phyloP scores from a whole-genome alignment of 352 stramenopile species.

The Salisapilia sapeloensis region DNA sequence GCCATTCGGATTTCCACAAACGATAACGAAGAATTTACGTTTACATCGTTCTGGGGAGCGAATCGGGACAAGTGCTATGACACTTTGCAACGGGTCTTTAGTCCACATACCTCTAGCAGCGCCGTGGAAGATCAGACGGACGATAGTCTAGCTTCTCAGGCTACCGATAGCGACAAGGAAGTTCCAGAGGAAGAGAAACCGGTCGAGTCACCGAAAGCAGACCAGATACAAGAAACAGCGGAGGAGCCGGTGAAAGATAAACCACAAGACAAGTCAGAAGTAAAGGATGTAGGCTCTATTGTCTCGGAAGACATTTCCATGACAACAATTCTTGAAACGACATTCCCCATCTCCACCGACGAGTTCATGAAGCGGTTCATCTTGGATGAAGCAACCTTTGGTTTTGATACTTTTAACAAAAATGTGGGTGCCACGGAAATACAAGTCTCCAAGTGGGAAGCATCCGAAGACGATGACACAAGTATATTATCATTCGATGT shows the following conservation, averaged over 20 bases:
- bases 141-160: constrained; percentile 6
- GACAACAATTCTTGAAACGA: constrained; percentile 40
- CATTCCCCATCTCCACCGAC: constrained; percentile 41
- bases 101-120: background rate
- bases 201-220: background rate
- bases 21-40: constrained; percentile 64
- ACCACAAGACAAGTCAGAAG: constrained; percentile 6
- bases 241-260: constrained; percentile 1
- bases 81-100: too few species aligned
- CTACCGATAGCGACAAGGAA: constrained; percentile 4
- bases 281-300: constrained; percentile 34
- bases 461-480: constrained; percentile 18
- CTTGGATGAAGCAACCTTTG: constrained; percentile 45
- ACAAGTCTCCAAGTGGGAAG: constrained; percentile 45
- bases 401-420: constrained; percentile 40
- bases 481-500: constrained; percentile 18
- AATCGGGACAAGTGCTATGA: constrained; percentile 70
- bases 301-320: constrained; percentile 60
- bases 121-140: background rate
- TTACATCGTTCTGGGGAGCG: constrained; percentile 74
- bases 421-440: constrained; percentile 57
- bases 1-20: constrained; percentile 48
- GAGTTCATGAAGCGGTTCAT: constrained; percentile 57
- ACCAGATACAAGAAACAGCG: background rate
- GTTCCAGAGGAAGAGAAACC: background rate